These are phyloP conservation scores for Trapa bicornis DNA, from an alignment of 345 rosid genomes.

Conservation along the genomic window DNA sequence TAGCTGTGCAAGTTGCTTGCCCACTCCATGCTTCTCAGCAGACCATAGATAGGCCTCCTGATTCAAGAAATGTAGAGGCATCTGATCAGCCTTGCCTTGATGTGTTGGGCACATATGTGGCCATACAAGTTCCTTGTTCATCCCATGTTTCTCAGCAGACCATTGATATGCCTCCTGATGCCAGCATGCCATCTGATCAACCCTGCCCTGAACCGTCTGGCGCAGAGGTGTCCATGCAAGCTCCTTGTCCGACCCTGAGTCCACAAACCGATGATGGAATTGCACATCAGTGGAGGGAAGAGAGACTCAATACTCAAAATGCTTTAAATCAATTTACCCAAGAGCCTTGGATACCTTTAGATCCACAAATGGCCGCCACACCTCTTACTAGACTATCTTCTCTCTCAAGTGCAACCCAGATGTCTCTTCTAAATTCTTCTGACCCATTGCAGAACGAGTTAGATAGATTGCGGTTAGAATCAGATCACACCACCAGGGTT, in stretches of 20 bases:
- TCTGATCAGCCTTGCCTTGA: too few relatives aligned
- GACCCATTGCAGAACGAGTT: conserved; percentile 58
- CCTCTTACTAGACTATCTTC: conserved; percentile 15
- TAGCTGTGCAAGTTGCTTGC: too few relatives aligned
- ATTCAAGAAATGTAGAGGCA: too few relatives aligned
- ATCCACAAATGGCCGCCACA: conserved; percentile 4
- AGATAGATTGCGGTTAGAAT: conserved; percentile 29
- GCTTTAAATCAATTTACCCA: not conserved
- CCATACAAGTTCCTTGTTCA: too few relatives aligned
- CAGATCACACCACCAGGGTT: conserved; percentile 17
- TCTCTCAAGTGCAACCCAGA: conserved; percentile 10
- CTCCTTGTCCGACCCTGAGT: not conserved
- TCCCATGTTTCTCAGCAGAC: not conserved
- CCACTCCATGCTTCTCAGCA: too few relatives aligned
- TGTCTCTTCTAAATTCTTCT: conserved; percentile 11
- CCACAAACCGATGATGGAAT: not conserved
- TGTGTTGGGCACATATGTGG: too few relatives aligned
- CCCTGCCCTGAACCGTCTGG: not conserved
- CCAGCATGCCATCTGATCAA: not conserved
- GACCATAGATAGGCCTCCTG: too few relatives aligned
- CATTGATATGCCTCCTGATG: conserved; percentile 1
- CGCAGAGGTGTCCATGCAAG: not conserved
- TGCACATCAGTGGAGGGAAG: not conserved
- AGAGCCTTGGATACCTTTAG: not conserved
- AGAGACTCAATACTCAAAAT: not conserved